phyloP scores from a whole-genome alignment of 805 yeast genomes.

The Pachysolen tannophilus region DNA sequence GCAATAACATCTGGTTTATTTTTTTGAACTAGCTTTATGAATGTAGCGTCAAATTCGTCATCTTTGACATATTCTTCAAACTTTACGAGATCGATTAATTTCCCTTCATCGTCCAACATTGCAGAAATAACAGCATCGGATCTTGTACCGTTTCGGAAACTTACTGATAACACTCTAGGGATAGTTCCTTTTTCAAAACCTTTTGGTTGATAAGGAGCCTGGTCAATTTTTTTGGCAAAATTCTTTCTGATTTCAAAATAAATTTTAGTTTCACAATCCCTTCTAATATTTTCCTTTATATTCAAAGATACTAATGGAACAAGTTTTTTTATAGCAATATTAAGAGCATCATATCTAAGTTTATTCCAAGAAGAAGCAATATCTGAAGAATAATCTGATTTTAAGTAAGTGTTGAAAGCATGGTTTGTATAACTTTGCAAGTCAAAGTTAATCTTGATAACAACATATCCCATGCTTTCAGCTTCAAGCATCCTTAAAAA shows the following conservation, averaged over 20 bases:
- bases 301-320: conserved; percentile 62
- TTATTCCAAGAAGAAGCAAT: conserved; percentile 75
- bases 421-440: conserved; percentile 33
- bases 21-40: conserved; percentile 50
- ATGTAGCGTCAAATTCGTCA: conserved; percentile 56
- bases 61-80: conserved; percentile 67
- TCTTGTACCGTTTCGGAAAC: conserved; percentile 81
- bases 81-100: conserved; percentile 67
- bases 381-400: conserved; percentile 74
- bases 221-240: conserved; percentile 70
- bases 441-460: conserved; percentile 47
- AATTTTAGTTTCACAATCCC: conserved; percentile 65
- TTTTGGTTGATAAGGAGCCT: conserved; percentile 86
- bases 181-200: conserved; percentile 72
- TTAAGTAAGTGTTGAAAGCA: conserved; percentile 42
- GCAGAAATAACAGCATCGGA: conserved; percentile 84
- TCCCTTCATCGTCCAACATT: conserved; percentile 72
- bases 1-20: conserved; percentile 86
- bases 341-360: conserved; percentile 60
- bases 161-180: conserved; percentile 75
- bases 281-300: conserved; percentile 75
- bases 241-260: conserved; percentile 61
- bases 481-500: conserved; percentile 90
- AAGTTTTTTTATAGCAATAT: conserved; percentile 58
- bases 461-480: conserved; percentile 68